These are phyloP conservation scores for Neopestalotiopsis rosae DNA, from an alignment of 2,329 filamentous ascomycete genomes.

Conservation along the genomic window DNA sequence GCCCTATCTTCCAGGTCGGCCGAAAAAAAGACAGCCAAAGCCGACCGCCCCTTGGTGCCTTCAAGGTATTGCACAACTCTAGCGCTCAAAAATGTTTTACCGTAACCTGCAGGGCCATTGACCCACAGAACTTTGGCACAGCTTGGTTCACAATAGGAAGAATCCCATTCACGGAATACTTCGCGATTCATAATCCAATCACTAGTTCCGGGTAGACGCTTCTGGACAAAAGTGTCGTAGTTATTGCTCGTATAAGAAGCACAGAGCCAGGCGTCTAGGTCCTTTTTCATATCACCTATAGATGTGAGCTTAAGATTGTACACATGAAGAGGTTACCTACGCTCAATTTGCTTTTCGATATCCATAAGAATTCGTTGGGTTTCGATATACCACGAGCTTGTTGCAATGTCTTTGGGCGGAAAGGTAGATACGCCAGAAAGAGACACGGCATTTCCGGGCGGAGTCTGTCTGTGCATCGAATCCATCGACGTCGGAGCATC, in stretches of 20 bases:
- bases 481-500: not conserved
- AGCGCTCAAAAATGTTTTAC: slow-evolving; percentile 40
- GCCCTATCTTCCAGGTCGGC: not conserved
- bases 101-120: slow-evolving; percentile 36
- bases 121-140: slow-evolving; percentile 36
- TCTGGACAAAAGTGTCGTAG: not conserved
- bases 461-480: too few relatives aligned
- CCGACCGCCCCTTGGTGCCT: accelerated
- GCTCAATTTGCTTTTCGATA: not conserved
- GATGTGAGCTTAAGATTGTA: not conserved
- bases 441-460: too few relatives aligned
- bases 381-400: not conserved
- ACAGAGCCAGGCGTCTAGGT: not conserved
- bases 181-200: not conserved
- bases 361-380: not conserved
- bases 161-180: not conserved
- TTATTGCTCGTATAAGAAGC: not conserved
- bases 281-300: not conserved
- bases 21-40: not conserved
- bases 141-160: not conserved
- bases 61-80: slow-evolving; percentile 32
- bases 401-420: too few relatives aligned
- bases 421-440: not conserved
- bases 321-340: not conserved
- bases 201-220: not conserved